Base-by-base conservation (phyloP, 2,329 filamentous ascomycete genomes). In the Pochonia chlamydosporia region DNA sequence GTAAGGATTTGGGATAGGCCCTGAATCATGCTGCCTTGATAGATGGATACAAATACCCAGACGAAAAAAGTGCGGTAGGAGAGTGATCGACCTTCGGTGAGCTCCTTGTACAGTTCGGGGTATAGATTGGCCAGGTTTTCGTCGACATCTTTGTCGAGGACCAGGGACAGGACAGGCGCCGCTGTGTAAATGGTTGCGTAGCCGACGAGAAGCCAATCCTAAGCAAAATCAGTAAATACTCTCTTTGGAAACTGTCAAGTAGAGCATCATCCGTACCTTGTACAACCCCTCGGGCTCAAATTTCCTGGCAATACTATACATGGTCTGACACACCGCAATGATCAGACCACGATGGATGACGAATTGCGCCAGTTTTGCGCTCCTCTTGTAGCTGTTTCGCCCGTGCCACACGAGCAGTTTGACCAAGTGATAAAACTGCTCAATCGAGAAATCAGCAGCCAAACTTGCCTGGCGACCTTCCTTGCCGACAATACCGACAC, bases 321-420 rank as follows among this genome's bases (percentile, higher is more conserved):
- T 90, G 1, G 93, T 97, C 70, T 99, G 93, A 59, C 91, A 96
- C 24, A 97, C 90, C 46, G 82, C 85, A 60, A 99, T 95, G 60
- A 99, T 96, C 39, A 99, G 74, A 43, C 93, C 93, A 59, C 93
- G 87, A 63, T 99, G 95, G 59, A 99, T 99, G 59, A 99, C 92
- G 66, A 99, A 99, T 65, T 97, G 95, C 1, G 89, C 90, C 21
- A 99, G 79, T 69, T 99, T 99, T 24, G 93, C 93, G 49, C 84
- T 89, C 40, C 95, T 82, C 68, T 97, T 97, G 75, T 99, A 99
- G 57, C 85, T 92, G 69, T 99, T 99, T 26, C 95, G 84, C 1
- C 93, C 93, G 63, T 99, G 95, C 93, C 95, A 99, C 31, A 99
- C 90, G n/a, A 99, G 79, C 1, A 99, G 78, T 67, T 97, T 99